Evolutionary conservation across 176 grass and related monocot species (phyloP), one percentile per base, ranked within the genome.

Genomic region (Rhynchospora tenuis): DNA sequence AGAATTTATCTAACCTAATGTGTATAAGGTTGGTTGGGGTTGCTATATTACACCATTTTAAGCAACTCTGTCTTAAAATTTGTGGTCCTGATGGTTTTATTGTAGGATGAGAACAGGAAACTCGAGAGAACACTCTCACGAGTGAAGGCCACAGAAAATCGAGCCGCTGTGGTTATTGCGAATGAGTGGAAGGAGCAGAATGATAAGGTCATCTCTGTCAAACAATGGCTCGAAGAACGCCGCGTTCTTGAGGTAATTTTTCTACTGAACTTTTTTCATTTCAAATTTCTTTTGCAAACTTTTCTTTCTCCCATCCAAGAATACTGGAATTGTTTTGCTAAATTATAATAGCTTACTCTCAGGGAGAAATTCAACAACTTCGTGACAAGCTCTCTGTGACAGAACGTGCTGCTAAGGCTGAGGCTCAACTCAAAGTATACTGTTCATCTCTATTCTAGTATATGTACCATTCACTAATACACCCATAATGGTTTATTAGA

Each of bases 201-300:
- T 88, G 96, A 95, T 68, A 98, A 98, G 91, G 96, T 98, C 83
- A 98, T 98, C 88, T 89, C 96, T 74, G 89, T 98, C 82, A 98
- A 88, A 79, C 96, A 98, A 82, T 98, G 96, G 96, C 84, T 95
- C 65, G 93, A 95, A 89, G 96, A 98, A 48, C 91, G 93, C 88
- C 92, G 96, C 28, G 92, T 95, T 67, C 79, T 98, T 83, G 91
- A 91, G 84, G 96, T 95, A 85, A 48, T 83, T 63, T 38, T 76
- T 43, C 31, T 59, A 69, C 73, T 57, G 17, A 10, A 48, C 14
- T 55, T 29, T 71, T 71, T 78, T 15, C 14, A 28, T 82, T 67
- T 54, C 42, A 43, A 82, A 62, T 27, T 67, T 81, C 9, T 50
- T 16, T 67, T 51, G 43, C 12, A 51, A 55, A 50, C 52, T 19